Evolutionary conservation across 2,329 filamentous ascomycete genomes (phyloP).

Genomic region (Fusarium azukiicola): DNA sequence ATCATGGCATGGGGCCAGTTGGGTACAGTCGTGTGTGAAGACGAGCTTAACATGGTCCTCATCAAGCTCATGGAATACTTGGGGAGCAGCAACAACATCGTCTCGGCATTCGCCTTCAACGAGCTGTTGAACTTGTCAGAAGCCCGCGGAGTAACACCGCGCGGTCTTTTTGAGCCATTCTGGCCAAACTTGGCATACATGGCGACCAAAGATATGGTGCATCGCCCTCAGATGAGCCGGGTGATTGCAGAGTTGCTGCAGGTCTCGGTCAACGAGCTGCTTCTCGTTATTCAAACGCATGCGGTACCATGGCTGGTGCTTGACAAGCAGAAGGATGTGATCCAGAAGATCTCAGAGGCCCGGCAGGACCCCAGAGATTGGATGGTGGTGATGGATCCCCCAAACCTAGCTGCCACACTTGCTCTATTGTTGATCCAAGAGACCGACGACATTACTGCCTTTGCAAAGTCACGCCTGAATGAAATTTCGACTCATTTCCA

Average conservation of each 20-base stretch:
- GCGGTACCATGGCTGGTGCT: constrained; percentile 94
- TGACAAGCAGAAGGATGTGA: constrained; percentile 87
- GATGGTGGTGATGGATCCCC: constrained; percentile 74
- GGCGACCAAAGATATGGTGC: constrained; percentile 89
- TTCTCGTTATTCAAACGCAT: constrained; percentile 88
- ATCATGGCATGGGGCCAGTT: constrained; percentile 93
- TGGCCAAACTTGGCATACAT: constrained; percentile 93
- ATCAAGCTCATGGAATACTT: constrained; percentile 93
- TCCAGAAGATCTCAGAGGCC: constrained; percentile 90
- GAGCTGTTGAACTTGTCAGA: constrained; percentile 89
- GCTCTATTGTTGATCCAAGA: constrained; percentile 80
- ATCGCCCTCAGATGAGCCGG: constrained; percentile 90
- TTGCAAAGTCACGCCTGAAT: constrained; percentile 84
- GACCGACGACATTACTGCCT: constrained; percentile 77
- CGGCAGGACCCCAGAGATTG: constrained; percentile 84
- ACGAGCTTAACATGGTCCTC: constrained; percentile 93
- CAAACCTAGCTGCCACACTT: constrained; percentile 79
- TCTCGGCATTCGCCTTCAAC: constrained; percentile 90
- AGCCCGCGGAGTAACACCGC: constrained; percentile 79
- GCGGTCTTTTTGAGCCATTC: constrained; percentile 90
- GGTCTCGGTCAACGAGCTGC: constrained; percentile 86
- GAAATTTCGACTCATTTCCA: constrained; percentile 86
- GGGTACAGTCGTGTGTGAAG: constrained; percentile 87
- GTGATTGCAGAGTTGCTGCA: constrained; percentile 90
- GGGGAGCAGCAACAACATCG: constrained; percentile 89